phyloP scores from a whole-genome alignment of 176 grass and related monocot genomes.

The Musa acuminata region DNA sequence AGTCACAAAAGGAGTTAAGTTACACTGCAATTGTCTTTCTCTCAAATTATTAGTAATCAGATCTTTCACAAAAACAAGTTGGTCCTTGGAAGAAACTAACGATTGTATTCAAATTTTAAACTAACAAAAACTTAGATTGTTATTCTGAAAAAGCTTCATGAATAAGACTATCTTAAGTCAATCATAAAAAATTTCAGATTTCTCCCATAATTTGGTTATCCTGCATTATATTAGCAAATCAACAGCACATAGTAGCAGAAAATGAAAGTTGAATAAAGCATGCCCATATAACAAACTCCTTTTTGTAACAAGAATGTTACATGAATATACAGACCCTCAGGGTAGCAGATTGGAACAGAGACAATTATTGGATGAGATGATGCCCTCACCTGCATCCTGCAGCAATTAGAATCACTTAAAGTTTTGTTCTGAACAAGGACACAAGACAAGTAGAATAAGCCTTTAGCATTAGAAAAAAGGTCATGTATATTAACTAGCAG shows the following conservation, averaged over 20 bases:
- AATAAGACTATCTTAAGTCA: background rate
- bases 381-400: constrained; percentile 92
- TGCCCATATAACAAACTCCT: background rate
- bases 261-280: background rate
- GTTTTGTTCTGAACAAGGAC: background rate
- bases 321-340: constrained; percentile 53
- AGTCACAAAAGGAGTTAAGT: too few species aligned
- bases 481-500: background rate
- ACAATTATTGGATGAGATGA: constrained; percentile 77
- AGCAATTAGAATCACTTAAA: background rate
- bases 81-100: too few species aligned
- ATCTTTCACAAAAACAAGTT: background rate
- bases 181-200: background rate
- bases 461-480: background rate
- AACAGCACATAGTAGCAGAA: background rate
- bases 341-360: constrained; percentile 73
- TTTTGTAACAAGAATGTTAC: background rate
- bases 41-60: background rate
- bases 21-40: background rate
- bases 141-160: background rate
- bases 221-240: background rate
- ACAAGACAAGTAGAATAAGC: too few species aligned
- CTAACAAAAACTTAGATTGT: background rate
- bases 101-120: background rate
- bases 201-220: background rate